Evolutionary conservation across 2,329 filamentous ascomycete species (phyloP).

Genomic region (Ceratocystis smalleyi): DNA sequence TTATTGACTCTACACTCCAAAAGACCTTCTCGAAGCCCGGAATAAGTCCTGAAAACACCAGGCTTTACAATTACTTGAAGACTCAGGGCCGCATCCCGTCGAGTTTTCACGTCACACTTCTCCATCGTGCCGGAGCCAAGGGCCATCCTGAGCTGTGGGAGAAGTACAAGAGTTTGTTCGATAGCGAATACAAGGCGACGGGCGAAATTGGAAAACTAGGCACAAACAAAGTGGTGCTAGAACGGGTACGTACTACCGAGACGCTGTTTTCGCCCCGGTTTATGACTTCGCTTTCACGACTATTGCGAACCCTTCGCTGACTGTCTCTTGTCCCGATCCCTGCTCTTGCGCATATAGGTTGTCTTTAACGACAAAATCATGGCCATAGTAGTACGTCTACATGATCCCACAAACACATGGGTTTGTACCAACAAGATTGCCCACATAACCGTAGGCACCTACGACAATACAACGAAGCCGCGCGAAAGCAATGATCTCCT

Average conservation of each 20-base stretch:
- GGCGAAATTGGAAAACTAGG: conserved; percentile 35
- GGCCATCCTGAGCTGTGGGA: conserved; percentile 59
- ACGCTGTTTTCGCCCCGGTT: background rate
- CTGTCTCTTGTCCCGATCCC: background rate
- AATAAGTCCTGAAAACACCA: conserved; percentile 26
- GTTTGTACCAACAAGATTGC: conserved; percentile 61
- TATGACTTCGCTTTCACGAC: background rate
- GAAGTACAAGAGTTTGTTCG: conserved; percentile 48
- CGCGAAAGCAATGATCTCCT: conserved; percentile 87
- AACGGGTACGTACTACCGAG: conserved; percentile 32
- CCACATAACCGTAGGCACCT: conserved; percentile 83
- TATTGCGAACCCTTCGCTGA: background rate
- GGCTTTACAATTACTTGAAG: conserved; percentile 61
- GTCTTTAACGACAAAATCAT: conserved; percentile 80
- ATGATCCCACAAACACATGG: conserved; percentile 42
- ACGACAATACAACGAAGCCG: conserved; percentile 59
- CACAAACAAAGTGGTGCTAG: conserved; percentile 46
- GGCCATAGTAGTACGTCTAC: conserved; percentile 71
- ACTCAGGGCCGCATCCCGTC: conserved; percentile 59
- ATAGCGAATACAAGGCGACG: conserved; percentile 25
- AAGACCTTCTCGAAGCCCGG: conserved; percentile 46
- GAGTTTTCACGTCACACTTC: conserved; percentile 87
- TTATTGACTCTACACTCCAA: conserved; percentile 43
- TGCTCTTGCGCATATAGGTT: conserved; percentile 43
- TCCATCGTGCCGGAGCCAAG: conserved; percentile 55